Conservation (phyloP, 2,329 filamentous ascomycete species). For the Rasamsonia emersonii region DNA sequence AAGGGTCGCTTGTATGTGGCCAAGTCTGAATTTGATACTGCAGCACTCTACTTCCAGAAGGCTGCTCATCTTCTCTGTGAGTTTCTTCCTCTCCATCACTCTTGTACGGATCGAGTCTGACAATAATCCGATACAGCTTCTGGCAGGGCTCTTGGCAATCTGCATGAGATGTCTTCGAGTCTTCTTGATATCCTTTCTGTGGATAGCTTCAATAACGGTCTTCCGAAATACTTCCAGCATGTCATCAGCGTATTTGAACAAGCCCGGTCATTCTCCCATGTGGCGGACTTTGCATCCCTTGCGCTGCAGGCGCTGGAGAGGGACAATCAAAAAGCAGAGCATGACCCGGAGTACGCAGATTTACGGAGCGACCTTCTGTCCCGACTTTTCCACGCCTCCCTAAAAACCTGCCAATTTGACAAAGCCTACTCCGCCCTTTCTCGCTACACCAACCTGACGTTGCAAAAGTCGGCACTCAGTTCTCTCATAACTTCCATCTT, state of each 20-base stretch:
- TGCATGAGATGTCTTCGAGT: conserved; percentile 43
- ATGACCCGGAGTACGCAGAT: conserved; percentile 27
- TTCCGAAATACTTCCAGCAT: conserved; percentile 79
- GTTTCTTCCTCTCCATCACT: conserved; percentile 25
- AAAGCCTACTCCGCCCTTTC: conserved; percentile 72
- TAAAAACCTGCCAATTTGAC: conserved; percentile 71
- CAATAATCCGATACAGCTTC: conserved; percentile 22
- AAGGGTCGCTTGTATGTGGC: conserved; percentile 72
- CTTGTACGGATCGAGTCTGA: conserved; percentile 11
- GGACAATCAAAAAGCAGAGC: conserved; percentile 20
- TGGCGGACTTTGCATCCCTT: conserved; percentile 72
- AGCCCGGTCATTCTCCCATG: conserved; percentile 66
- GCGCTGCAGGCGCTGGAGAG: conserved; percentile 55
- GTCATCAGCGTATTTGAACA: conserved; percentile 74
- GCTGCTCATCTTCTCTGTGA: conserved; percentile 75
- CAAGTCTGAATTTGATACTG: conserved; percentile 63
- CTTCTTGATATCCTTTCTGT: conserved; percentile 71
- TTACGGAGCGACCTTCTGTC: conserved; percentile 65
- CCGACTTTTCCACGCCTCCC: conserved; percentile 73
- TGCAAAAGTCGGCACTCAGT: conserved; percentile 64
- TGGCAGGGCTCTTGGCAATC: conserved; percentile 36
- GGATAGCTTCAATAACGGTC: conserved; percentile 58
- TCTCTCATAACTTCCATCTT: conserved; percentile 50
- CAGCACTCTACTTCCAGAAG: conserved; percentile 69
- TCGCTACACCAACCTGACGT: conserved; percentile 59